A percentile compares a stretch with the other conserved stretches of the same genome.
Evolutionary conservation across 371 early-diverging fungal genomes (phyloP).

Genomic region (Lichtheimia corymbifera): DNA sequence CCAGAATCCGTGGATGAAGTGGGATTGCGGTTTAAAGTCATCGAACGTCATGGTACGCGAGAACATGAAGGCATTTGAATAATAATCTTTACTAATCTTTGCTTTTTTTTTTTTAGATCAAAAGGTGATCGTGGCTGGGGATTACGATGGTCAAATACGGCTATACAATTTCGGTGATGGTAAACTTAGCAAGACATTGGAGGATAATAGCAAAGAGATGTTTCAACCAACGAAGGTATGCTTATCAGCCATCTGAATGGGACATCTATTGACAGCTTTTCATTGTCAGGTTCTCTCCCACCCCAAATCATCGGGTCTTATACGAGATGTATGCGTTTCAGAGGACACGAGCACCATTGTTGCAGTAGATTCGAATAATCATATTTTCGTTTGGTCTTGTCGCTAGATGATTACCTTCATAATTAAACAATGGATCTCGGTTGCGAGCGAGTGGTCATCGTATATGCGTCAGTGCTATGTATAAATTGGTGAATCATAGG

Average conservation of each 20-base stretch:
- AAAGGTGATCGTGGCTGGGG: slow-evolving; percentile 41
- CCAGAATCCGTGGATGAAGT: slow-evolving; percentile 31
- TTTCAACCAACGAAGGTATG: slow-evolving; percentile 32
- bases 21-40: slow-evolving; percentile 36
- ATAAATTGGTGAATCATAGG: no score
- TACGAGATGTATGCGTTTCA: slow-evolving; percentile 43
- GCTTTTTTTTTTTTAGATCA: slow-evolving; percentile 9
- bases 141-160: slow-evolving; percentile 42
- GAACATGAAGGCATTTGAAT: not conserved
- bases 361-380: slow-evolving; percentile 39
- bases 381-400: slow-evolving; percentile 37
- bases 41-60: slow-evolving; percentile 29
- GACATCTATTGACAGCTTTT: not conserved
- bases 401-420: no score
- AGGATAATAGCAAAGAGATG: slow-evolving; percentile 34
- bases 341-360: slow-evolving; percentile 30
- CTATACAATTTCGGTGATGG: slow-evolving; percentile 41
- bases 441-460: no score
- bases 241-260: no score
- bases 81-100: not conserved
- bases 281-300: slow-evolving; percentile 32
- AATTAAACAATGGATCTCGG: no score
- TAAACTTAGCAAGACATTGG: slow-evolving; percentile 27
- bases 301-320: slow-evolving; percentile 28
- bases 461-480: no score